A percentile compares a stretch with the other conserved stretches of the same genome.
Conservation (phyloP, 2,329 filamentous ascomycete species). For the Piedraia hortae region DNA sequence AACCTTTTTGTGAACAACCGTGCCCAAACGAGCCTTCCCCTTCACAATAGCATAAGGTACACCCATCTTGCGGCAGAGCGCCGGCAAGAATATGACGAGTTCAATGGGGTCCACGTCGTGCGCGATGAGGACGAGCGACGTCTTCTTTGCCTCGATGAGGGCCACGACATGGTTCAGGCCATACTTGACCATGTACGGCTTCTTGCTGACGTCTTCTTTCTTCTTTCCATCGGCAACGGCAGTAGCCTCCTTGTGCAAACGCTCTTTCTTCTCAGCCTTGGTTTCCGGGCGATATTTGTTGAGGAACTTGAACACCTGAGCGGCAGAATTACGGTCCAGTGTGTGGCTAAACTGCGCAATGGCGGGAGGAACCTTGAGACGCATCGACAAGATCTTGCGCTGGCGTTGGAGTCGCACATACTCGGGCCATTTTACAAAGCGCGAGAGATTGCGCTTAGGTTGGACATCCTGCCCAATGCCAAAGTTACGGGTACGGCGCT, state of each 20-base stretch:
- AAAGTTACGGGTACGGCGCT: conserved; percentile 94
- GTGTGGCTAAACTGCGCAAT: conserved; percentile 96
- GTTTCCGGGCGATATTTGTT: conserved; percentile 99
- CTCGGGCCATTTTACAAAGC: conserved; percentile 99
- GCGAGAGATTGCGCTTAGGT: conserved; percentile 77
- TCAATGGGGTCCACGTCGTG: conserved; percentile 99
- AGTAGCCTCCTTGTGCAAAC: conserved; percentile 90
- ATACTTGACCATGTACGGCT: conserved; percentile 98
- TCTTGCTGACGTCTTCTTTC: conserved; percentile 99
- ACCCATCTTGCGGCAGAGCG: conserved; percentile 99
- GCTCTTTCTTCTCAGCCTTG: conserved; percentile 99
- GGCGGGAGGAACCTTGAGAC: conserved; percentile 91
- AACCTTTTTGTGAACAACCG: conserved; percentile 98
- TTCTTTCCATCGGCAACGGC: conserved; percentile 98
- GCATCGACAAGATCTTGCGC: conserved; percentile 89
- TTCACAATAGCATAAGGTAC: conserved; percentile 97
- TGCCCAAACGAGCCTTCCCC: conserved; percentile 97
- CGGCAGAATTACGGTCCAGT: conserved; percentile 86
- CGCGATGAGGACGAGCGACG: conserved; percentile 85
- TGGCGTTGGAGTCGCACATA: conserved; percentile 94
- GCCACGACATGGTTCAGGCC: conserved; percentile 98
- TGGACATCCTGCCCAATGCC: conserved; percentile 98
- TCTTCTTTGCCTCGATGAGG: conserved; percentile 99
- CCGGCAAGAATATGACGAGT: conserved; percentile 95
- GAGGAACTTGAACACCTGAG: conserved; percentile 94